These are phyloP conservation scores for Petasospora fabianii DNA, from an alignment of 1,139 yeast genomes.

Conservation along the genomic window DNA sequence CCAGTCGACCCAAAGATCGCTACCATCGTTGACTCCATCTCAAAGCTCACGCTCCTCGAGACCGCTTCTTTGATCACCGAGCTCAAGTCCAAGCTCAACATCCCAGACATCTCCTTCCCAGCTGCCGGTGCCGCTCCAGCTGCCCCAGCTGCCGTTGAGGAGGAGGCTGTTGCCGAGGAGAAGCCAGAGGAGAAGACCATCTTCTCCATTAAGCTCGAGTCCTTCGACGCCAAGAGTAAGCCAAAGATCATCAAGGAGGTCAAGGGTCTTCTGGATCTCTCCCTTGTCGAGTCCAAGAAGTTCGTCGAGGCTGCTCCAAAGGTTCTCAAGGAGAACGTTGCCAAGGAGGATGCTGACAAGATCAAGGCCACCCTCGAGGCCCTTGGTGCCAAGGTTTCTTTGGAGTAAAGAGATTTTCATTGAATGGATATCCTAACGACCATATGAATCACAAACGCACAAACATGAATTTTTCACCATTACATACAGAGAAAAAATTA, in stretches of 20 bases:
- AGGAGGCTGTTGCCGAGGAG: conserved; percentile 73
- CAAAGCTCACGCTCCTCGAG: conserved; percentile 84
- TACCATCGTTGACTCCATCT: conserved; percentile 84
- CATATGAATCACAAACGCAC: too few species aligned
- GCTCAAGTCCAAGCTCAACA: conserved; percentile 81
- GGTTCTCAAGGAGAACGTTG: conserved; percentile 59
- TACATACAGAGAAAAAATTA: too few species aligned
- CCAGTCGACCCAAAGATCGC: conserved; percentile 86
- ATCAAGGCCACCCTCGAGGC: conserved; percentile 91
- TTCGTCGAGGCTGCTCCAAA: conserved; percentile 98
- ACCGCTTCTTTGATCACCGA: conserved; percentile 82
- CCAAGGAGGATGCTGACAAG: conserved; percentile 70
- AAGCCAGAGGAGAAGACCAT: conserved; percentile 91
- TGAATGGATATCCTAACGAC: not conserved
- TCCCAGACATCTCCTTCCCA: conserved; percentile 90
- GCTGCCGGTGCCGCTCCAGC: conserved; percentile 65
- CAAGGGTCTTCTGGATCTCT: conserved; percentile 84
- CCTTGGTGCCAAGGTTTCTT: conserved; percentile 85
- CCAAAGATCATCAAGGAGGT: conserved; percentile 98
- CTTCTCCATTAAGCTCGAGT: conserved; percentile 85
- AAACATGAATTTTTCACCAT: too few species aligned
- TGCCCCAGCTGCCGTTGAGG: conserved; percentile 70
- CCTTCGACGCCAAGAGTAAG: conserved; percentile 91
- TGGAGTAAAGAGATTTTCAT: conserved; percentile 54
- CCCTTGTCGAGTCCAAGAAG: conserved; percentile 95